Conservation (phyloP, 768 basidiomycete genomes). For the Paxillus rubicundulus region DNA sequence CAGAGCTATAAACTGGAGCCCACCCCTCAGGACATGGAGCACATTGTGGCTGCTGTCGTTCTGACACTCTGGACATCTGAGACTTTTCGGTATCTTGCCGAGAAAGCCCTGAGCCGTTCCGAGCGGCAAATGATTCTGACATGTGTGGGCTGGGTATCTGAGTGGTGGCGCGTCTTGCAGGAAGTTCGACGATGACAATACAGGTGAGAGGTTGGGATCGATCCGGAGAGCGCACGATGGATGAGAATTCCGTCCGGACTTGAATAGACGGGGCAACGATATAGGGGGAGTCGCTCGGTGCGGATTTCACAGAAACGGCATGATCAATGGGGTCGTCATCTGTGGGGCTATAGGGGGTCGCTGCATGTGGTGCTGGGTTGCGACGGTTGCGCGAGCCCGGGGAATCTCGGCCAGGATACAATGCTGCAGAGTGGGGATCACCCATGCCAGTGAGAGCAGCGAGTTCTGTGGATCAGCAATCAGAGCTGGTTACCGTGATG, state of each 20-base stretch:
- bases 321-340: conserved; percentile 86
- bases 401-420: conserved; percentile 72
- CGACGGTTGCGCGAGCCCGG: conserved; percentile 34
- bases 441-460: conserved; percentile 92
- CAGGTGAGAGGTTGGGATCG: conserved; percentile 86
- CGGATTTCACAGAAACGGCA: conserved; percentile 47
- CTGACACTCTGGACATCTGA: conserved; percentile 10
- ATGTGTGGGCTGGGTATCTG: conserved; percentile 55
- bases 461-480: conserved; percentile 59
- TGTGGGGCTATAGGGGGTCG: conserved; percentile 60
- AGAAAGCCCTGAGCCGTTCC: conserved; percentile 23
- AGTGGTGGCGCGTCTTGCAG: conserved; percentile 59
- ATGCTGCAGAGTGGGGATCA: conserved; percentile 48
- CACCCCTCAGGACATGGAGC: conserved; percentile 22
- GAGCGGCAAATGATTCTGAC: conserved; percentile 43
- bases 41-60: conserved; percentile 17
- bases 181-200: conserved; percentile 90
- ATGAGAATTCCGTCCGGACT: conserved; percentile 88
- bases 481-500: background rate
- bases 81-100: conserved; percentile 23
- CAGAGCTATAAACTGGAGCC: conserved; percentile 26
- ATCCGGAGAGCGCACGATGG: conserved; percentile 67
- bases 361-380: conserved; percentile 22
- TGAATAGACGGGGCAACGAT: conserved; percentile 92
- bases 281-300: conserved; percentile 52